These are phyloP conservation scores for Triadica sebifera DNA, from an alignment of 345 rosid genomes.

Conservation along the genomic window DNA sequence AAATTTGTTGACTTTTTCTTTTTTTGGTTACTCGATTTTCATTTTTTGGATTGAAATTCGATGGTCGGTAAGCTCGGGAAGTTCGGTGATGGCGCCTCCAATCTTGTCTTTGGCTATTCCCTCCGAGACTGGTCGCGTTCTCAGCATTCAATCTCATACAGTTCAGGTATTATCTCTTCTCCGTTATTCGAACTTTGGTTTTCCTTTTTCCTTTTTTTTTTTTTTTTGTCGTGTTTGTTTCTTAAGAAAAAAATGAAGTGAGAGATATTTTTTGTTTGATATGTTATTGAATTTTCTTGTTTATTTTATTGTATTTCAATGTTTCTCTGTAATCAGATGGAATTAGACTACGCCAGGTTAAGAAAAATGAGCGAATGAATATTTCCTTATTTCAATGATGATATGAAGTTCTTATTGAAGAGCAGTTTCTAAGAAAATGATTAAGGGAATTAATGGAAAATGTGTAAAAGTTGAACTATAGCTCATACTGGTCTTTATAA, in stretches of 20 bases:
- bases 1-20: not conserved
- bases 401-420: not conserved
- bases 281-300: not conserved
- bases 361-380: not conserved
- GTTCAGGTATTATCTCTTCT: slow-evolving; percentile 61
- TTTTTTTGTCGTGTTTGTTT: not conserved
- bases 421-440: not conserved
- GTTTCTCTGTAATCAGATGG: not conserved
- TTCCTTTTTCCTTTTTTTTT: not conserved
- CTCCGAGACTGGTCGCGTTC: slow-evolving; percentile 91
- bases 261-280: not conserved
- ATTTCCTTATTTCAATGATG: not conserved
- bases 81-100: slow-evolving; percentile 66
- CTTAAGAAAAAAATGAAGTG: slow-evolving; percentile 4
- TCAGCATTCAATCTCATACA: slow-evolving; percentile 96
- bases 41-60: not conserved
- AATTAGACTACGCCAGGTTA: not conserved
- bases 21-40: not conserved
- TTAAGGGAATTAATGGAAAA: not conserved
- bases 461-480: not conserved
- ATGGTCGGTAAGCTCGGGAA: slow-evolving; percentile 38
- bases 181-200: not conserved
- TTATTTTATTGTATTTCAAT: not conserved
- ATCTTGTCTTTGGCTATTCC: slow-evolving; percentile 88
- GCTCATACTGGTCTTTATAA: not conserved